Base-by-base conservation (phyloP, 306 rosid species). In the Phaseolus lunatus region DNA sequence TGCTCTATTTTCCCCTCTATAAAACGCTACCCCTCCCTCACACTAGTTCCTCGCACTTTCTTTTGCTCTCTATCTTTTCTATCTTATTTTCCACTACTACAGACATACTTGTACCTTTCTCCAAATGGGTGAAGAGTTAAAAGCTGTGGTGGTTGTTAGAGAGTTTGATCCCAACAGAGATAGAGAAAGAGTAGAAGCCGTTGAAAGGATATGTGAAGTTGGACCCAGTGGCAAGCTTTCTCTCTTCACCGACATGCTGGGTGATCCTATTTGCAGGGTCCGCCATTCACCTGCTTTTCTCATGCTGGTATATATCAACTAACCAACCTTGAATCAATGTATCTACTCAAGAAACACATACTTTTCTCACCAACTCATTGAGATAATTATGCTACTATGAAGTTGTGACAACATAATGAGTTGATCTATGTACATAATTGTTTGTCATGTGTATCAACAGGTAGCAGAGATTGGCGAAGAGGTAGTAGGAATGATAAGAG, bases 251-350 rank as follows among this genome's bases (percentile, higher is more conserved):
- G 96, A 95, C 89, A 87, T 90, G 77, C 83, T 85, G 19, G 94
- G 99, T 48, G 99, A 95, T 84, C 99, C 99, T 9, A 90, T 95
- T 80, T 95, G 96, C 90, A 80, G 99, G 83, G 97, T 95, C 86
- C 99, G 99, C 61, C 83, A 95, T 86, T 92, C 99, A 8, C 99
- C 99, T 48, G 89, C 96, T 49, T 95, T 82, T 59, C 91, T 78
- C 81, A 92, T 95, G 99, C 94, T 95, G 93, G 98, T 94, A 88
- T 44, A 14, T 3, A 64, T 24, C 24, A 52, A 52, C 5, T 22
- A 11, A 23, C 7, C n/a, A 23, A 1, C 58, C 54, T 52, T 50
- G 5, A 54, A 10, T 54, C 31, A 20, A 57, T 22, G 5, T 54
- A 54, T 22, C 10, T 48, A 16, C 20, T n/a, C n/a, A n/a, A n/a